Percentiles rank a stretch among this genome's conserved stretches.
Evolutionary conservation across 2,329 filamentous ascomycete species (phyloP).

Genomic region (Sphaerostilbella broomeana): DNA sequence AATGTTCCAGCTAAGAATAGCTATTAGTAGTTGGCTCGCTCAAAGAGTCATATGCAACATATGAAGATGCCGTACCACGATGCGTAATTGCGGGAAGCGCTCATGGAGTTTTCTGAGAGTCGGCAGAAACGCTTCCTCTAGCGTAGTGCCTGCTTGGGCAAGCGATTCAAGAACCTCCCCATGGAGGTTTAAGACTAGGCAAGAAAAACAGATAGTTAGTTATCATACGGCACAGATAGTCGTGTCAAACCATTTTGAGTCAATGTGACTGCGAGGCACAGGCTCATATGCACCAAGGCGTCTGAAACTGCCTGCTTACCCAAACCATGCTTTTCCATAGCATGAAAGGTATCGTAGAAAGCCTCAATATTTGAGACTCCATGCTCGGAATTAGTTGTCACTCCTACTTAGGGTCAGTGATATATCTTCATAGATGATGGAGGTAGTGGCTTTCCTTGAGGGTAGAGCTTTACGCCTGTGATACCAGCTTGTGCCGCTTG

Average conservation of each 20-base stretch:
- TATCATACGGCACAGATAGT: not conserved
- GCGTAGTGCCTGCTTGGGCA: constrained; percentile 40
- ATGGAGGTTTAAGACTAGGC: constrained; percentile 75
- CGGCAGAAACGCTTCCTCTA: constrained; percentile 63
- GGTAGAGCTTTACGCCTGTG: constrained; percentile 65
- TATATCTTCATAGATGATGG: not conserved
- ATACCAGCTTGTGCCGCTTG: constrained; percentile 69
- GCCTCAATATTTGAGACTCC: constrained; percentile 64
- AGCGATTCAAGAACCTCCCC: constrained; percentile 62
- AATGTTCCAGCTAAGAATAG: constrained; percentile 61
- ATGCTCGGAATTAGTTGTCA: constrained; percentile 60
- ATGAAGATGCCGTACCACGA: constrained; percentile 38
- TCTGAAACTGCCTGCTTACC: too few relatives aligned
- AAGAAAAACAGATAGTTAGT: constrained; percentile 2
- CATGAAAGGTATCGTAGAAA: constrained; percentile 76
- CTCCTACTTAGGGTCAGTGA: constrained; percentile 33
- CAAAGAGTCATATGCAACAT: not conserved
- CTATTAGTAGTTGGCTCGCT: not conserved
- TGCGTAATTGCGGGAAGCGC: constrained; percentile 65
- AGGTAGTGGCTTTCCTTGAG: constrained; percentile 31
- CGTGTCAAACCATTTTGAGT: too few relatives aligned
- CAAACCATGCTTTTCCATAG: constrained; percentile 78
- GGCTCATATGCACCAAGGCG: too few relatives aligned
- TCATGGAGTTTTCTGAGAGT: constrained; percentile 67
- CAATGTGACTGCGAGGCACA: too few relatives aligned